A percentile compares a stretch with the other conserved stretches of the same genome.
Evolutionary conservation across 2,329 filamentous ascomycete genomes (phyloP).

Genomic region (Hortaea sp.): DNA sequence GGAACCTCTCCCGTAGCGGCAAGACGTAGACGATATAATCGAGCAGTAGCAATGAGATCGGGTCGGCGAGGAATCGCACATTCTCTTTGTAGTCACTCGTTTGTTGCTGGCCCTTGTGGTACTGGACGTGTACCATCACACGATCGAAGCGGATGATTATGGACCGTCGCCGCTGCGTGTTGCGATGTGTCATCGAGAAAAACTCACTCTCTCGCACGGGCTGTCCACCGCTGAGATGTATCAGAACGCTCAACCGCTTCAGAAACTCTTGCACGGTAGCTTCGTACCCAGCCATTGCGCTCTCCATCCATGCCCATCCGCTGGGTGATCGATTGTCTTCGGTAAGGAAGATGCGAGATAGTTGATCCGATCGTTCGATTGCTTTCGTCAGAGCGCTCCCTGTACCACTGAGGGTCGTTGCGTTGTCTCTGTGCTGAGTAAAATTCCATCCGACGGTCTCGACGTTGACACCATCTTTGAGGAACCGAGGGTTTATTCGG

Average conservation of each 20-base stretch:
- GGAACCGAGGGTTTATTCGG: neutral
- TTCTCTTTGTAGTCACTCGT: conserved; percentile 8
- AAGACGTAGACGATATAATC: conserved; percentile 8
- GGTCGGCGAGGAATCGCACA: conserved; percentile 6
- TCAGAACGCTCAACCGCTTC: conserved; percentile 2
- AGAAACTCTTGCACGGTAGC: conserved; percentile 7
- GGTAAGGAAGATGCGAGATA: neutral
- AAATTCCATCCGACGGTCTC: neutral
- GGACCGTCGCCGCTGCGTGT: conserved; percentile 3
- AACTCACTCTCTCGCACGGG: conserved; percentile 7
- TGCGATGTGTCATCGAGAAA: conserved; percentile 4
- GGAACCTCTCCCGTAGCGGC: conserved; percentile 8
- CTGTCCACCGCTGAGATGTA: conserved; percentile 3
- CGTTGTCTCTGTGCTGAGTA: neutral
- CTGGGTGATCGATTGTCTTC: neutral
- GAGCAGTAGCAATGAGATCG: conserved; percentile 6
- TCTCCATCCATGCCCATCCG: neutral
- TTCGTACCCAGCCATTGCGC: conserved; percentile 1
- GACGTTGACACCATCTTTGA: neutral
- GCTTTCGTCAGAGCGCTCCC: neutral
- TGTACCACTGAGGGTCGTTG: neutral
- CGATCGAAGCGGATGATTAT: conserved; percentile 3
- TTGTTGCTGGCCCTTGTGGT: conserved; percentile 8
- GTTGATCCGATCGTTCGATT: neutral
- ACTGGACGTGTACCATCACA: conserved; percentile 5